phyloP scores from a whole-genome alignment of 192 early-diverging fungal genomes.

The Entomortierella lignicola region DNA sequence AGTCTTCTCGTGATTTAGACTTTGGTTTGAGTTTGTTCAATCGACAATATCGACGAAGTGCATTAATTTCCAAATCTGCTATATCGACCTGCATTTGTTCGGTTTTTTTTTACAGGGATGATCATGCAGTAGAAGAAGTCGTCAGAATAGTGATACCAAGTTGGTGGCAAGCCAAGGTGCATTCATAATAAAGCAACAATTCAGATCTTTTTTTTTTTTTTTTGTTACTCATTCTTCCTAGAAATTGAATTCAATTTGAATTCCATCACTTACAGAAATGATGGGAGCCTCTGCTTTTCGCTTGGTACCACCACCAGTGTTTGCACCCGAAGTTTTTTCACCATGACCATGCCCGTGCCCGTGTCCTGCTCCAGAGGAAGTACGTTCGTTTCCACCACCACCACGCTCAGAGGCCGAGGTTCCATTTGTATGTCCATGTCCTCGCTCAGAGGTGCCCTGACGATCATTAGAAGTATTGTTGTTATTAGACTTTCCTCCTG shows the following conservation, averaged over 20 bases:
- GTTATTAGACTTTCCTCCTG: slow-evolving; percentile 21
- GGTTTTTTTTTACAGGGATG: background rate
- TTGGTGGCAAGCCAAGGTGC: slow-evolving; percentile 2
- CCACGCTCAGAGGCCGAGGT: slow-evolving; percentile 21
- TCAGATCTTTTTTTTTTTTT: background rate
- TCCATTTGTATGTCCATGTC: slow-evolving; percentile 18
- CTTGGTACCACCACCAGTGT: slow-evolving; percentile 6
- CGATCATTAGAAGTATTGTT: slow-evolving; percentile 14
- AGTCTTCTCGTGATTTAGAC: slow-evolving; percentile 35
- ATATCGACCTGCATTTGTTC: slow-evolving; percentile 30
- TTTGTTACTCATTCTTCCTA: background rate
- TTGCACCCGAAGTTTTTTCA: slow-evolving; percentile 22
- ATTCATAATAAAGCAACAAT: background rate
- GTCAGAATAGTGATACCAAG: background rate
- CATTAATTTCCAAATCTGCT: slow-evolving; percentile 19
- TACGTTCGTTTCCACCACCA: slow-evolving; percentile 12
- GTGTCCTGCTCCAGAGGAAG: slow-evolving; percentile 15
- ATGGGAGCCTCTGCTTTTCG: slow-evolving; percentile 46
- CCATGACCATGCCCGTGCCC: background rate
- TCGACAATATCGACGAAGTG: slow-evolving; percentile 47
- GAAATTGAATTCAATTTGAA: background rate
- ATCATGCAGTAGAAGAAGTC: background rate
- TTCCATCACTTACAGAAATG: slow-evolving; percentile 26
- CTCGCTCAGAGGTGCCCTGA: slow-evolving; percentile 23
- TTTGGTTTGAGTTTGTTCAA: slow-evolving; percentile 49